Evolutionary conservation across 75 land plant species (phyloP).

Genomic region (Azolla pinnata): DNA sequence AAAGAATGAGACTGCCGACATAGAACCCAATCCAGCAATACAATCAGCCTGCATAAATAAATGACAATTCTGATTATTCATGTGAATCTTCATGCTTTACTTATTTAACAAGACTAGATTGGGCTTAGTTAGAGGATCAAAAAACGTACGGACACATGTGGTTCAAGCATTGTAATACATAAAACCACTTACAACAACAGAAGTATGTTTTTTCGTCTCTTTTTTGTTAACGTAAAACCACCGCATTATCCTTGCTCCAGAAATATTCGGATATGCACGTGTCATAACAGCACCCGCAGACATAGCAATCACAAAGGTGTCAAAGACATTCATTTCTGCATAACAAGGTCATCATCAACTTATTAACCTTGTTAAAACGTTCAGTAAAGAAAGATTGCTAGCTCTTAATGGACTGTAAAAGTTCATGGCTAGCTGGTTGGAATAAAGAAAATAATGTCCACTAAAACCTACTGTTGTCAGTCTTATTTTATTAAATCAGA

Average conservation of each 20-base stretch:
- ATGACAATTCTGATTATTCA: neutral
- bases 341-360: neutral
- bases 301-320: slow-evolving; percentile 17
- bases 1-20: slow-evolving; percentile 25
- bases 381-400: neutral
- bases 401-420: neutral
- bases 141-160: neutral
- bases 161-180: too few species aligned
- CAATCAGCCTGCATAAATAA: slow-evolving; percentile 20
- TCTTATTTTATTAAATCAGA: too few species aligned
- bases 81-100: neutral
- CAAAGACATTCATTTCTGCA: slow-evolving; percentile 32
- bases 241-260: slow-evolving; percentile 23
- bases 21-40: slow-evolving; percentile 15
- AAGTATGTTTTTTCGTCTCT: slow-evolving; percentile 11
- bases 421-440: too few species aligned
- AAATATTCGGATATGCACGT: slow-evolving; percentile 21
- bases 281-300: slow-evolving; percentile 17
- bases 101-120: too few species aligned
- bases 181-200: neutral
- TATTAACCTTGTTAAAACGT: neutral
- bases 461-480: too few species aligned
- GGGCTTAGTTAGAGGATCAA: neutral
- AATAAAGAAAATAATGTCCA: too few species aligned
- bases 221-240: slow-evolving; percentile 22